Base-by-base conservation (phyloP, 192 early-diverging fungal species). In the Umbelopsis vinacea region DNA sequence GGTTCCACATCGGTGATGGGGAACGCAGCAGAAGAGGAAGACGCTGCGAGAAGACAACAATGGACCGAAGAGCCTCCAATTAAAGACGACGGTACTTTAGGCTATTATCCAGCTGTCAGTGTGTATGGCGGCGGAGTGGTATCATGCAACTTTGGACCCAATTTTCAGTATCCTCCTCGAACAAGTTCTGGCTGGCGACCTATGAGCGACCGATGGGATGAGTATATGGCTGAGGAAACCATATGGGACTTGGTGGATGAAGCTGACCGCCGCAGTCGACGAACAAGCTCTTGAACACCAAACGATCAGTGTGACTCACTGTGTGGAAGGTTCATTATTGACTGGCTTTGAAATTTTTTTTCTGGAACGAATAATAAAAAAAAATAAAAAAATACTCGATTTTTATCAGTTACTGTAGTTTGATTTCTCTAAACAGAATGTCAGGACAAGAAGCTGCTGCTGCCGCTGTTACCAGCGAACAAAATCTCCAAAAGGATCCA, bases 401-500 rank as follows among this genome's bases (percentile, higher is more conserved):
- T 29, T 29, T 29, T 29, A 37, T 50, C 48, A 15, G 19, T n/a
- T 50, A n/a, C 48, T 17, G 19, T 50, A 21, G n/a, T 17, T 50
- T 50, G 19, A 50, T 50, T n/a, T 21, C 7, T 21, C 7, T 14
- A 17, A 71, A 67, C 48, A 52, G 37, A 21, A 76, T 67, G 47
- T 23, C 38, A 45, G 66, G 45, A 69, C 46, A 72, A 50, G 43
- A 70, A 45, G 60, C 70, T 54, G 57, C 57, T 15, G 26, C 33
- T 63, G 54, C 70, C 23, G 26, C 33, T 37, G 54, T 60, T 23
- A 35, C 38, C 15, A 54, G 48, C 24, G 72, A 72, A 17, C 66
- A 81, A 50, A 92, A 92, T 75, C 84, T 84, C 69, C 79, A 89
- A 78, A 72, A 86, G 73, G 97, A 98, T 76, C 86, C 87, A 71